Conservation (phyloP, 2,329 filamentous ascomycete genomes). For the Xylariaceae sp. region DNA sequence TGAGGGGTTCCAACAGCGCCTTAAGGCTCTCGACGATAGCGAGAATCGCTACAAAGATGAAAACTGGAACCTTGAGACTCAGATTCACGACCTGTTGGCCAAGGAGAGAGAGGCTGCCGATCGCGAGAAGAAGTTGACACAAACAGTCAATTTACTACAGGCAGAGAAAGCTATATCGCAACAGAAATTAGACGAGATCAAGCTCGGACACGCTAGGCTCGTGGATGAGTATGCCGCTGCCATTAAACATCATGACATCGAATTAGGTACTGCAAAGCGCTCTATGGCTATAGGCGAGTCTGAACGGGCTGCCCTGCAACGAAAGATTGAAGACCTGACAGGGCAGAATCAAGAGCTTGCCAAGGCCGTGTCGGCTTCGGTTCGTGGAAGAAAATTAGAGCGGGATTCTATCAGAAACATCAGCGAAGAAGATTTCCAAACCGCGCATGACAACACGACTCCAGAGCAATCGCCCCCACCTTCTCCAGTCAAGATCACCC, state of each 20-base stretch:
- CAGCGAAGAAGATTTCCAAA: slow-evolving; percentile 61
- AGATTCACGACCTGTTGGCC: slow-evolving; percentile 76
- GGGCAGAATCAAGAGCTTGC: slow-evolving; percentile 89
- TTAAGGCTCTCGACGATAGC: slow-evolving; percentile 83
- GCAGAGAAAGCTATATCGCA: slow-evolving; percentile 74
- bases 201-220: slow-evolving; percentile 71
- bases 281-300: slow-evolving; percentile 73
- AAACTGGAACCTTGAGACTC: slow-evolving; percentile 95
- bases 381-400: slow-evolving; percentile 63
- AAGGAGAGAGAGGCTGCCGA: slow-evolving; percentile 72
- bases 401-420: slow-evolving; percentile 55
- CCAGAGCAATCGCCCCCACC: slow-evolving; percentile 87
- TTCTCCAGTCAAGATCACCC: slow-evolving; percentile 87
- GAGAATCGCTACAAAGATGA: slow-evolving; percentile 97
- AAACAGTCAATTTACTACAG: slow-evolving; percentile 64
- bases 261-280: slow-evolving; percentile 78
- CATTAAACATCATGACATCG: slow-evolving; percentile 82
- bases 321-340: slow-evolving; percentile 82
- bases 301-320: slow-evolving; percentile 73
- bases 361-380: slow-evolving; percentile 67
- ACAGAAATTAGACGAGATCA: slow-evolving; percentile 87
- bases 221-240: slow-evolving; percentile 72
- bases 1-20: slow-evolving; percentile 71
- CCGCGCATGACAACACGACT: slow-evolving; percentile 64
- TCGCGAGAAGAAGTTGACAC: slow-evolving; percentile 75